phyloP scores from a whole-genome alignment of 441 rosid species.

The Sinapis alba region DNA sequence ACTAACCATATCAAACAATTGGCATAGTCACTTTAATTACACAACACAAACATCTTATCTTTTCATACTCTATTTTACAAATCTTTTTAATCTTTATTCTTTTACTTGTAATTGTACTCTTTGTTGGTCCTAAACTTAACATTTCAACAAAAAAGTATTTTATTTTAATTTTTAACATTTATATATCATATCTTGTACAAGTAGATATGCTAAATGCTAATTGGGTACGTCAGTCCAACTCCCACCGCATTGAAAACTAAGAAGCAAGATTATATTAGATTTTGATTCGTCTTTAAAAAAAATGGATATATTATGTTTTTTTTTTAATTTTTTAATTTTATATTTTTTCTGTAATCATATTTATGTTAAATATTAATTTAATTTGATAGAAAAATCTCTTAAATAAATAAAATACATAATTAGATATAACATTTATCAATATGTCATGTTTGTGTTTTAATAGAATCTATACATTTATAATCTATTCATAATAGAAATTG shows the following conservation, averaged over 20 bases:
- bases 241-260: not conserved
- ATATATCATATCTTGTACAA: not conserved
- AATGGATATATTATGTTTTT: too few relatives aligned
- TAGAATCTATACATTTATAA: too few relatives aligned
- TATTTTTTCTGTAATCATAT: too few relatives aligned
- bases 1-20: constrained; percentile 25
- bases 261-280: not conserved
- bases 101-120: not conserved
- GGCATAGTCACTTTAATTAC: constrained; percentile 37
- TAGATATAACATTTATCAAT: too few relatives aligned
- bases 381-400: too few relatives aligned
- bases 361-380: too few relatives aligned
- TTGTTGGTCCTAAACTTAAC: not conserved
- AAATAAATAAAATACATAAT: too few relatives aligned
- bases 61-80: not conserved
- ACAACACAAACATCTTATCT: constrained; percentile 32
- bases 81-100: not conserved
- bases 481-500: not conserved
- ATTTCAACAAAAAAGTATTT: not conserved
- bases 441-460: too few relatives aligned
- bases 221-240: not conserved
- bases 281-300: too few relatives aligned
- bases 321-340: too few relatives aligned
- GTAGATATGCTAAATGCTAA: constrained; percentile 10
- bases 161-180: not conserved